A percentile compares a stretch with the other conserved stretches of the same genome.
Conservation (phyloP, 768 basidiomycete genomes). For the Tylopilus felleus region DNA sequence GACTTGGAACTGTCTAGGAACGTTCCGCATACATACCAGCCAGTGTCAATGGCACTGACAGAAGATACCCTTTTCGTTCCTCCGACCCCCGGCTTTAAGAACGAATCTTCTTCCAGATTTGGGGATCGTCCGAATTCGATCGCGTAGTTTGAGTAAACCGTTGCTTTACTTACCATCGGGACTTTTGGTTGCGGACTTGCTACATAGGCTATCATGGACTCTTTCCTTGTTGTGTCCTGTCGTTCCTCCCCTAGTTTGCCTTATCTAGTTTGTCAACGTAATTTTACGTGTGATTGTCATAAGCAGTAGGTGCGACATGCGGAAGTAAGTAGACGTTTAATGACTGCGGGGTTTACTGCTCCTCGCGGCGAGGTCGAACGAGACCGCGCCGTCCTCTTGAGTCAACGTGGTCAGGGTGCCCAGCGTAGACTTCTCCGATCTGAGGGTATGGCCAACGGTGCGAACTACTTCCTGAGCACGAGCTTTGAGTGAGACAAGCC, state of each 20-base stretch:
- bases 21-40: conserved; percentile 57
- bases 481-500: conserved; percentile 18
- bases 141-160: conserved; percentile 26
- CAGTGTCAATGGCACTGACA: conserved; percentile 55
- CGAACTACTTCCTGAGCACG: conserved; percentile 19
- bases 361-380: conserved; percentile 30
- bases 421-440: conserved; percentile 21
- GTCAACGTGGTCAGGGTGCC: conserved; percentile 23
- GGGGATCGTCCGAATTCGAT: conserved; percentile 43
- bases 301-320: not conserved
- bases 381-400: conserved; percentile 28
- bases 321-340: conserved; percentile 9
- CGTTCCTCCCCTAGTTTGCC: not conserved
- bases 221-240: not conserved
- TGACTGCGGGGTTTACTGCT: conserved; percentile 26
- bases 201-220: conserved; percentile 3
- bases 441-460: conserved; percentile 10
- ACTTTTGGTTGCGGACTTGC: conserved; percentile 1
- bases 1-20: conserved; percentile 37
- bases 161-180: conserved; percentile 1
- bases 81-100: conserved; percentile 58
- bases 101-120: conserved; percentile 18
- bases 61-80: conserved; percentile 50
- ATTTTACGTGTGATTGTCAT: not conserved
- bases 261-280: conserved; percentile 12